Conservation (phyloP, 257 asterid genomes). For the Craterostigma plantagineum region DNA sequence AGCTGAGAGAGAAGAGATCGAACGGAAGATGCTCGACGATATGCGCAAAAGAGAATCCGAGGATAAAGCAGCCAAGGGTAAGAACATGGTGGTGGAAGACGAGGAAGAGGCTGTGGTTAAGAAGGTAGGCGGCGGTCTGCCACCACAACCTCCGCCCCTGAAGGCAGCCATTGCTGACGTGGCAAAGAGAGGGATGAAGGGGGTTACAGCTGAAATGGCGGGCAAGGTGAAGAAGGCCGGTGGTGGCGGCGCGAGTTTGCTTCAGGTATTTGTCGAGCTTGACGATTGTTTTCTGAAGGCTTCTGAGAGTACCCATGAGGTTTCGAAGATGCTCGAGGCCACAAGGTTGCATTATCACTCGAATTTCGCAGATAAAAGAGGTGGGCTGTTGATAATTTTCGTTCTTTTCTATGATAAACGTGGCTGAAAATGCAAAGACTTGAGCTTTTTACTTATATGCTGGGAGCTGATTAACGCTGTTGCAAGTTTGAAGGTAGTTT, state of each 20-base stretch:
- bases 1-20: conserved; percentile 36
- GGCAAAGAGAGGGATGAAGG: conserved; percentile 46
- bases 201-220: conserved; percentile 20
- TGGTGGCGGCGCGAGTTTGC: conserved; percentile 22
- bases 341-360: conserved; percentile 93
- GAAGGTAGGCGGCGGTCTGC: conserved; percentile 33
- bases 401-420: neutral
- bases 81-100: conserved; percentile 16
- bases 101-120: conserved; percentile 30
- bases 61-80: conserved; percentile 27
- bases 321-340: conserved; percentile 86
- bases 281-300: conserved; percentile 94
- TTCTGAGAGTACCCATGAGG: conserved; percentile 82
- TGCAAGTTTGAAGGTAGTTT: no score
- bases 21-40: conserved; percentile 36
- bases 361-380: conserved; percentile 79
- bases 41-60: conserved; percentile 18
- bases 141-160: conserved; percentile 51
- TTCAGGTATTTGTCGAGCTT: conserved; percentile 47
- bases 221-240: conserved; percentile 34
- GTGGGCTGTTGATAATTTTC: conserved; percentile 10
- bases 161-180: conserved; percentile 32
- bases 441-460: no score
- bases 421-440: no score
- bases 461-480: no score